Evolutionary conservation across 495 filamentous ascomycete species (phyloP).

Genomic region (Glarea lozoyensis): DNA sequence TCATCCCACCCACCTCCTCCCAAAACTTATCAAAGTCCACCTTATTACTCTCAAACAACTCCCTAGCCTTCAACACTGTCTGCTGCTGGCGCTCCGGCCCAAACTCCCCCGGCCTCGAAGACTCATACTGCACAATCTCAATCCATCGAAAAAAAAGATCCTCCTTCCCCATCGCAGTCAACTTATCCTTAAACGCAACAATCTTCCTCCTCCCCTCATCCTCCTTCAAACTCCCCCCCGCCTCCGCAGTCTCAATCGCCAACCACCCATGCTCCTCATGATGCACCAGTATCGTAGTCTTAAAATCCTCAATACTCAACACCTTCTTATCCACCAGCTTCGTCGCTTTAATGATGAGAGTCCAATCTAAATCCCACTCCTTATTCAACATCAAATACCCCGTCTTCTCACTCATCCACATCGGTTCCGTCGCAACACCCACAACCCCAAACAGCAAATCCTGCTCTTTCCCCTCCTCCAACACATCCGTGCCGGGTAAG

Average conservation of each 20-base stretch:
- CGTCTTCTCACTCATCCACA: constrained; percentile 57
- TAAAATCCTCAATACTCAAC: constrained; percentile 46
- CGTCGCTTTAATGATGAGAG: constrained; percentile 60
- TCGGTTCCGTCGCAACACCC: constrained; percentile 46
- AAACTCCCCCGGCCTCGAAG: constrained; percentile 63
- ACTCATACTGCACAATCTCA: constrained; percentile 77
- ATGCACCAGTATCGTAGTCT: constrained; percentile 56
- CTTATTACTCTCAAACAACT: constrained; percentile 59
- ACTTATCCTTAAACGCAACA: constrained; percentile 59
- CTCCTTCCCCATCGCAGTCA: constrained; percentile 68
- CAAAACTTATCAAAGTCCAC: constrained; percentile 74
- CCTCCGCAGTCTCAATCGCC: constrained; percentile 37
- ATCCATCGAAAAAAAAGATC: constrained; percentile 79
- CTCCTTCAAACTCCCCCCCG: constrained; percentile 43
- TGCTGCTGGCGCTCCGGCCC: constrained; percentile 55
- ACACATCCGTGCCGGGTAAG: constrained; percentile 21
- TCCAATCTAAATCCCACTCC: constrained; percentile 77
- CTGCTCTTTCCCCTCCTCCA: constrained; percentile 19
- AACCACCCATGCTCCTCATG: constrained; percentile 59
- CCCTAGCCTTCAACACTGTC: constrained; percentile 54
- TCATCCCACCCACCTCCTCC: constrained; percentile 59
- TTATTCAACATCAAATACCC: constrained; percentile 70
- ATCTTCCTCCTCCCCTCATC: constrained; percentile 52
- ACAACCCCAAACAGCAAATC: constrained; percentile 27
- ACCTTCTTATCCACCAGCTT: constrained; percentile 52